Evolutionary conservation across 2,329 filamentous ascomycete species (phyloP).

Genomic region (Calcarisporium arbuscula): DNA sequence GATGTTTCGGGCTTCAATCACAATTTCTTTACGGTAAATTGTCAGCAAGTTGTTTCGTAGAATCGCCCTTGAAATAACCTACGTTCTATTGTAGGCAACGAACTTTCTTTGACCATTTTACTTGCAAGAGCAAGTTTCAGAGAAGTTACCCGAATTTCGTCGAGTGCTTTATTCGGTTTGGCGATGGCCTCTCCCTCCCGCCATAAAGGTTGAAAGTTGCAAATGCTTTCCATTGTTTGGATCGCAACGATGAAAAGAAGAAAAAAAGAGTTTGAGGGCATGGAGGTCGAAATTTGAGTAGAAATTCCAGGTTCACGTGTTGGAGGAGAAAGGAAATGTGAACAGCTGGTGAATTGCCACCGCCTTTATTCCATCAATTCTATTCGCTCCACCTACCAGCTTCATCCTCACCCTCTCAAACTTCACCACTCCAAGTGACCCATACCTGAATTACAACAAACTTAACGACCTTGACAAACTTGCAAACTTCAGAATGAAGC

Average conservation of each 20-base stretch:
- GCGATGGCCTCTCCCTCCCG: slow-evolving; percentile 9
- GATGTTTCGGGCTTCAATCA: slow-evolving; percentile 6
- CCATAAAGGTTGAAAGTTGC: slow-evolving; percentile 18
- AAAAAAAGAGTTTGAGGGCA: no score
- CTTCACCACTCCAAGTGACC: no score
- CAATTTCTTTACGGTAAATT: slow-evolving; percentile 7
- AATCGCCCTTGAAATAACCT: neutral
- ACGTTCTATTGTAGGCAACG: slow-evolving; percentile 2
- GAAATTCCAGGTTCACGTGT: no score
- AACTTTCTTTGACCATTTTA: slow-evolving; percentile 2
- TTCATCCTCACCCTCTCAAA: no score
- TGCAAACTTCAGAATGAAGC: slow-evolving; percentile 6
- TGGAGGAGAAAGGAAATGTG: no score
- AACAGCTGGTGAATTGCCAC: no score
- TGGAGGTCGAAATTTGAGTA: no score
- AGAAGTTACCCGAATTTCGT: slow-evolving; percentile 6
- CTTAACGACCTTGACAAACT: no score
- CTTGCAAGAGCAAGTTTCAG: slow-evolving; percentile 9
- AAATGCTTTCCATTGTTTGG: slow-evolving; percentile 16
- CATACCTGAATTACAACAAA: no score
- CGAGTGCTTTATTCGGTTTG: slow-evolving; percentile 8
- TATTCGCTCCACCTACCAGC: no score
- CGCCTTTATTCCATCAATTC: no score
- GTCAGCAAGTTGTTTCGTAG: neutral
- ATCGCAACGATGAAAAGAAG: neutral